Percentiles rank a stretch among this genome's conserved stretches.
Conservation (phyloP, 768 basidiomycete species). For the Tricholoma terreum region DNA sequence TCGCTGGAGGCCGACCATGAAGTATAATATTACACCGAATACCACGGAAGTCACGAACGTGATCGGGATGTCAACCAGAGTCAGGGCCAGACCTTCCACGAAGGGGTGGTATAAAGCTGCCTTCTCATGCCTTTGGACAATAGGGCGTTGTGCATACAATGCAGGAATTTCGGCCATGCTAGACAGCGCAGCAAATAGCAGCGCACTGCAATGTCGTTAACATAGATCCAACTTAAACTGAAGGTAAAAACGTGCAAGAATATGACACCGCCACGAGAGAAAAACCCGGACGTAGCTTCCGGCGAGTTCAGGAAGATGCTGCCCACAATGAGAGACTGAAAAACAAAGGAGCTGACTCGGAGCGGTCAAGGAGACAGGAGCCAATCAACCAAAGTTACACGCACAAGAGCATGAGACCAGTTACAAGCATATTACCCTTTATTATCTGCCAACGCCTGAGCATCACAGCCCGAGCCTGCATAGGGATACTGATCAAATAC, state of each 20-base stretch:
- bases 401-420: conserved; percentile 32
- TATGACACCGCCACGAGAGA: conserved; percentile 72
- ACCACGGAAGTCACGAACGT: conserved; percentile 43
- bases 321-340: conserved; percentile 53
- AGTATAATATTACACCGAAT: conserved; percentile 55
- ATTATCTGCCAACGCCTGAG: conserved; percentile 47
- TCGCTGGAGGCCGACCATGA: conserved; percentile 57
- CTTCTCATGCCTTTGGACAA: conserved; percentile 53
- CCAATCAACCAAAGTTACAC: conserved; percentile 19
- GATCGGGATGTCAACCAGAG: conserved; percentile 60
- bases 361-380: neutral
- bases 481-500: conserved; percentile 41
- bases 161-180: conserved; percentile 28
- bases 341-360: conserved; percentile 48
- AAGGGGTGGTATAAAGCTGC: conserved; percentile 51
- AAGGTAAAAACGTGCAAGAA: conserved; percentile 54
- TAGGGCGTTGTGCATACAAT: conserved; percentile 57
- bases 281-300: conserved; percentile 56
- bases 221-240: conserved; percentile 2
- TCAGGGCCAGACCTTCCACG: conserved; percentile 42
- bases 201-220: conserved; percentile 5
- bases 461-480: no score
- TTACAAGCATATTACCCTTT: conserved; percentile 35
- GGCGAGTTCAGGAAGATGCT: conserved; percentile 61
- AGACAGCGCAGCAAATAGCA: conserved; percentile 6